phyloP scores from a whole-genome alignment of 371 early-diverging fungal species.

The Mortierella sp. region DNA sequence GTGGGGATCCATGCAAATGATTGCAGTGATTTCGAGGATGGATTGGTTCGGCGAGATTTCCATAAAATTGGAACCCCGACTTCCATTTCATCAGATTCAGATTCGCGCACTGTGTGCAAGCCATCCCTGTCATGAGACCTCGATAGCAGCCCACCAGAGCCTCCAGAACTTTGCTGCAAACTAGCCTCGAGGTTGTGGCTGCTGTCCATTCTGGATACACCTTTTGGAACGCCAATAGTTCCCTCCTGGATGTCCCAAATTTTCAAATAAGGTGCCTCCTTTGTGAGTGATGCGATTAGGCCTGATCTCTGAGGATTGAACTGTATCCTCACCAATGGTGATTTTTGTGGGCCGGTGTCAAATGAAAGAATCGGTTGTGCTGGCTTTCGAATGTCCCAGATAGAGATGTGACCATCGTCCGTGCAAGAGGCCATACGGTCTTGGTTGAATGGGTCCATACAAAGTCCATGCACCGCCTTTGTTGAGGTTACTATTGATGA shows the following conservation, averaged over 20 bases:
- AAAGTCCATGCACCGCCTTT: conserved; percentile 80
- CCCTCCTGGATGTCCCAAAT: conserved; percentile 79
- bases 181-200: conserved; percentile 24
- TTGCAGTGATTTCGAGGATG: conserved; percentile 60
- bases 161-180: conserved; percentile 33
- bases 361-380: conserved; percentile 66
- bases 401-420: conserved; percentile 76
- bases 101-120: conserved; percentile 37
- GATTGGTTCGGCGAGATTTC: conserved; percentile 71
- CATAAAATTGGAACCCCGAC: conserved; percentile 71
- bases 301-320: conserved; percentile 77
- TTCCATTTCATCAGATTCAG: conserved; percentile 52
- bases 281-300: conserved; percentile 73
- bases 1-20: conserved; percentile 78
- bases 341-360: conserved; percentile 39
- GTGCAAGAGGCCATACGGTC: conserved; percentile 80
- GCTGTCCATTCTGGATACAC: conserved; percentile 49
- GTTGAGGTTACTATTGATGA: conserved; percentile 70
- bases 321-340: conserved; percentile 63
- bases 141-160: conserved; percentile 23
- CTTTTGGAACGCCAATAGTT: conserved; percentile 37
- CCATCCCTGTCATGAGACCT: conserved; percentile 48
- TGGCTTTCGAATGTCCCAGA: conserved; percentile 86
- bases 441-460: conserved; percentile 79
- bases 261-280: conserved; percentile 68